Percentiles rank a stretch among this genome's conserved stretches.
phyloP scores from a whole-genome alignment of 2,329 filamentous ascomycete genomes.

The Cercospora berteroae region DNA sequence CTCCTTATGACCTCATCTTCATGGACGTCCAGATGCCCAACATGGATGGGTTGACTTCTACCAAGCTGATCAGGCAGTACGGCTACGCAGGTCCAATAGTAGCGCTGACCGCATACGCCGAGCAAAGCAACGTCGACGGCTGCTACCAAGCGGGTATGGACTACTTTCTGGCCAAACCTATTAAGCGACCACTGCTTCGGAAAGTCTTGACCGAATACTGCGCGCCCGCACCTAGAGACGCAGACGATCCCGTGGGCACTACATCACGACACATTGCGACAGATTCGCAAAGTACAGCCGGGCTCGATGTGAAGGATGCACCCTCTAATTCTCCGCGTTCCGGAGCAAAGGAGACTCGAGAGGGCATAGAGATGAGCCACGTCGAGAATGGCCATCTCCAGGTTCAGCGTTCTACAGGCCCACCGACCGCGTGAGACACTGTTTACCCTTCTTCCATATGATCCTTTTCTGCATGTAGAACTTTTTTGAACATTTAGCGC shows the following conservation, averaged over 20 bases:
- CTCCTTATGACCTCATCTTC: constrained; percentile 82
- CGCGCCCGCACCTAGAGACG: constrained; percentile 13
- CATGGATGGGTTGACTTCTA: constrained; percentile 83
- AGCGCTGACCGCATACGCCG: constrained; percentile 83
- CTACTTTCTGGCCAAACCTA: constrained; percentile 74
- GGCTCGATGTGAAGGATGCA: neutral
- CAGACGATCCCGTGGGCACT: neutral
- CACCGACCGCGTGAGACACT: neutral
- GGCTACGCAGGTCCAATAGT: constrained; percentile 88
- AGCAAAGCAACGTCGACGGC: constrained; percentile 70
- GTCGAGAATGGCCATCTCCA: neutral
- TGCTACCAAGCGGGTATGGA: constrained; percentile 86
- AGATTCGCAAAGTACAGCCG: neutral
- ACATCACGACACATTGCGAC: neutral
- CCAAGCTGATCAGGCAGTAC: constrained; percentile 77
- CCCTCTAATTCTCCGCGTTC: neutral
- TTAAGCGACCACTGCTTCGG: constrained; percentile 79
- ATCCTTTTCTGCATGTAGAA: neutral
- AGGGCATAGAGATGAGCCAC: neutral
- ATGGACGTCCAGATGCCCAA: constrained; percentile 97
- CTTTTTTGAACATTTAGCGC: neutral
- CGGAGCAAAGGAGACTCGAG: neutral
- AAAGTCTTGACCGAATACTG: constrained; percentile 80
- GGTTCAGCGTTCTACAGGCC: neutral
- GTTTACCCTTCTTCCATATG: neutral